These are phyloP conservation scores for Phylloporus arenicola DNA, from an alignment of 768 basidiomycete genomes.

Conservation along the genomic window DNA sequence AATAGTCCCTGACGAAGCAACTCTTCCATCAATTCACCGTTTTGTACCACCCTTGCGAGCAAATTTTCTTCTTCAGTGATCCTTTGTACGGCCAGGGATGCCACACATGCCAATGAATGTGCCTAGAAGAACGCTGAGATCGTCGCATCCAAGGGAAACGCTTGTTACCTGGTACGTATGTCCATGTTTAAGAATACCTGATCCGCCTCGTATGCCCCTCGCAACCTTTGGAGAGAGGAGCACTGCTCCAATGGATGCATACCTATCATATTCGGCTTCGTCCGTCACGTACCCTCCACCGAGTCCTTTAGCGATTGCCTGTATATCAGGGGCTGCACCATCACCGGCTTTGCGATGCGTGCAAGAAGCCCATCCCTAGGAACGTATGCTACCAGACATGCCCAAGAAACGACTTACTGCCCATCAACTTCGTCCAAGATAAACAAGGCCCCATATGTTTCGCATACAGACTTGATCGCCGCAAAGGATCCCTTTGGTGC, in stretches of 20 bases:
- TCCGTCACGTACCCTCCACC: conserved; percentile 66
- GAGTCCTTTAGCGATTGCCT: conserved; percentile 85
- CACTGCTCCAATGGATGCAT: conserved; percentile 77
- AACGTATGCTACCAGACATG: not conserved
- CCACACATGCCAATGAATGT: conserved; percentile 72
- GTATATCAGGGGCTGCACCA: conserved; percentile 73
- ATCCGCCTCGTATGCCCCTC: conserved; percentile 59
- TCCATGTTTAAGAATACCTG: conserved; percentile 76
- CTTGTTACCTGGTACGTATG: conserved; percentile 74
- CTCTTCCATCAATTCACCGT: conserved; percentile 55
- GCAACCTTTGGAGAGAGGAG: conserved; percentile 70
- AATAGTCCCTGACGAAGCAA: conserved; percentile 53
- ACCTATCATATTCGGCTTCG: conserved; percentile 40
- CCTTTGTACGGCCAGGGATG: conserved; percentile 75
- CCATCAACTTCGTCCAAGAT: conserved; percentile 90
- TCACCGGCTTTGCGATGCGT: conserved; percentile 84
- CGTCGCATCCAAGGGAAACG: not conserved
- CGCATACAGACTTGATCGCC: conserved; percentile 78
- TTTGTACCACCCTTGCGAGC: conserved; percentile 53
- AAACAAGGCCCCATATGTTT: conserved; percentile 66
- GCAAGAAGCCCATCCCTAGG: conserved; percentile 79
- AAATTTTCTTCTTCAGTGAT: conserved; percentile 66
- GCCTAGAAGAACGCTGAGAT: conserved; percentile 37
- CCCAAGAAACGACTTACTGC: conserved; percentile 47
- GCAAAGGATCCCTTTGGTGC: conserved; percentile 83